Evolutionary conservation across 495 filamentous ascomycete species (phyloP).

Genomic region (Bacidia rubella): DNA sequence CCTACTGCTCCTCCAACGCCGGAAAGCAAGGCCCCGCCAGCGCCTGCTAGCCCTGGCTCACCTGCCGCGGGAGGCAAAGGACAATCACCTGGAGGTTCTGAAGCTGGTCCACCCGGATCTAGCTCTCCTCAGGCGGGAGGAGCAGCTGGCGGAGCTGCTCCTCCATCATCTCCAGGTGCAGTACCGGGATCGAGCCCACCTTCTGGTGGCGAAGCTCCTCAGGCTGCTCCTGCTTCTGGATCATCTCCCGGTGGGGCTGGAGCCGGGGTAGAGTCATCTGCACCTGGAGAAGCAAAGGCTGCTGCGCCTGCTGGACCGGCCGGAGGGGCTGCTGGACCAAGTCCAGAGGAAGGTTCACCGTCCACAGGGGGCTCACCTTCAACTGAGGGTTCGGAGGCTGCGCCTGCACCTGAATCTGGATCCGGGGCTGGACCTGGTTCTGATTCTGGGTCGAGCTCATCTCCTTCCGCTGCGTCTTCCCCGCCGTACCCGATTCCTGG

Average conservation of each 20-base stretch:
- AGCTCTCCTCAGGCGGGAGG: slow-evolving; percentile 5
- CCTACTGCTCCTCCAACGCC: slow-evolving; percentile 10
- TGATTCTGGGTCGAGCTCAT: neutral
- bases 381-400: neutral
- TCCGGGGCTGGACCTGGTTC: neutral
- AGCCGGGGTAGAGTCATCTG: no score
- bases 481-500: slow-evolving; percentile 4
- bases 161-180: neutral
- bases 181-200: neutral
- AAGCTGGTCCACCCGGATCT: neutral
- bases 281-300: neutral
- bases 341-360: slow-evolving; percentile 1
- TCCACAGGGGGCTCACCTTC: slow-evolving; percentile 19
- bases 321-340: neutral
- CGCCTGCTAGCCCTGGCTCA: neutral
- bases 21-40: neutral
- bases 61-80: neutral
- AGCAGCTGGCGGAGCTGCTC: neutral
- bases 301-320: slow-evolving; percentile 5
- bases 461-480: neutral
- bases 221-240: slow-evolving; percentile 1
- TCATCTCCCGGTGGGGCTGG: neutral
- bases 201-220: slow-evolving; percentile 6
- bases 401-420: neutral
- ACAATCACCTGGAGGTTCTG: neutral